A percentile compares a stretch with the other conserved stretches of the same genome.
Evolutionary conservation across 2,329 filamentous ascomycete species (phyloP).

Genomic region (Chaetomiaceae sp.): DNA sequence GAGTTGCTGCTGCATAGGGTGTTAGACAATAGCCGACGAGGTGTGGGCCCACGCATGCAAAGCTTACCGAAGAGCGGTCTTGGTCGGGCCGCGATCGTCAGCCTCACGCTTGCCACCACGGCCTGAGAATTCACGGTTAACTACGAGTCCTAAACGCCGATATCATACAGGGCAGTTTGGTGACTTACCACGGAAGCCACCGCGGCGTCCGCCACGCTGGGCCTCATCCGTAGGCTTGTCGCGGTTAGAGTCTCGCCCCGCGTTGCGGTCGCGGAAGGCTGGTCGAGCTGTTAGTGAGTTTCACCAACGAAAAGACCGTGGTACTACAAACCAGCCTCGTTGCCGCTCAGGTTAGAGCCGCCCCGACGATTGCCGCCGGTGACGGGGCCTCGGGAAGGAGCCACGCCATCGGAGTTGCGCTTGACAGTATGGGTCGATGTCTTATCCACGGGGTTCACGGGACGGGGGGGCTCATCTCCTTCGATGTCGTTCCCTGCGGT

Average conservation of each 20-base stretch:
- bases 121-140: constrained; percentile 34
- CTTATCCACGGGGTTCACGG: constrained; percentile 88
- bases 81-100: constrained; percentile 54
- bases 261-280: constrained; percentile 89
- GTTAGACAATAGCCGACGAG: constrained; percentile 17
- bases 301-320: not conserved
- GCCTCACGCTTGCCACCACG: constrained; percentile 52
- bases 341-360: constrained; percentile 60
- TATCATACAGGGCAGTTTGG: not conserved
- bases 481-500: constrained; percentile 57
- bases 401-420: constrained; percentile 78
- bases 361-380: constrained; percentile 45
- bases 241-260: constrained; percentile 78
- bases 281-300: constrained; percentile 21
- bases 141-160: not conserved
- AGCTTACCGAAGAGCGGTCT: constrained; percentile 45
- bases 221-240: constrained; percentile 70
- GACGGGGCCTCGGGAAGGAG: constrained; percentile 43
- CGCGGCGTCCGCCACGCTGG: constrained; percentile 52
- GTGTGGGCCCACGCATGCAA: not conserved
- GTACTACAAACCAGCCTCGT: constrained; percentile 74
- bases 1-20: constrained; percentile 55
- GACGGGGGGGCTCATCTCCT: constrained; percentile 71
- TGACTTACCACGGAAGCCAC: constrained; percentile 47
- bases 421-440: constrained; percentile 68